Base-by-base conservation (phyloP, 2,329 filamentous ascomycete genomes). In the Celoporthe dispersa region DNA sequence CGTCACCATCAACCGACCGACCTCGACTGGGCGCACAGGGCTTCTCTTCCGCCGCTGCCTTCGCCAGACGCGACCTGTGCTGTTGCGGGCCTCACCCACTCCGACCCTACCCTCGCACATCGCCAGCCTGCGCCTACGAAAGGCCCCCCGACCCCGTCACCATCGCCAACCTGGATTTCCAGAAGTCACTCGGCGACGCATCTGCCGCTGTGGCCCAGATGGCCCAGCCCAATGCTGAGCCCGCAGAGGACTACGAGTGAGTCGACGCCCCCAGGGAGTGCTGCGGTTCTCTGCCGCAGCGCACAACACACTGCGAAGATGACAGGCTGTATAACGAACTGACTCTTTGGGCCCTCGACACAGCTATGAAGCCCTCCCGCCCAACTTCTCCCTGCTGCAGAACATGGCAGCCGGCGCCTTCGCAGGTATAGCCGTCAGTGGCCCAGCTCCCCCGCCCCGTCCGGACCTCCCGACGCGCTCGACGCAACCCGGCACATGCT, bases 321-420 rank as follows among this genome's bases (percentile, higher is more conserved):
- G 12, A 35, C 19, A 41, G 33, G 22, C 25, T 28, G 6, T 25
- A n/a, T n/a, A n/a, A n/a, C n/a, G n/a, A n/a, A 61, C 68, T n/a
- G 60, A 66, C 64, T 35, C 72, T 67, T 59, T 60, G 44, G 65
- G 69, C 67, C 35, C 72, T 33, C 44, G n/a, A 57, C 64, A 41
- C 72, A 91, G 88, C 83, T 98, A 98, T 88, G 95, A 98, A 87
- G 91, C 91, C 74, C 89, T 99, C 70, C 94, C 95, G 73, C 92
- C 94, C 74, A 97, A 97, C 83, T 97, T 97, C 85, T 96, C 94
- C 76, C 87, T 98, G 78, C 84, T 92, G 74, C 94, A 96, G 80
- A 99, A 98, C 82, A 98, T 98, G 94, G 85, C 91, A 73, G 96
- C 96, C 68, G 96, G 96, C 80, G 96, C 96, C 75, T 98, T 98